Conservation (phyloP, 306 rosid genomes). For the Malus orientalis region DNA sequence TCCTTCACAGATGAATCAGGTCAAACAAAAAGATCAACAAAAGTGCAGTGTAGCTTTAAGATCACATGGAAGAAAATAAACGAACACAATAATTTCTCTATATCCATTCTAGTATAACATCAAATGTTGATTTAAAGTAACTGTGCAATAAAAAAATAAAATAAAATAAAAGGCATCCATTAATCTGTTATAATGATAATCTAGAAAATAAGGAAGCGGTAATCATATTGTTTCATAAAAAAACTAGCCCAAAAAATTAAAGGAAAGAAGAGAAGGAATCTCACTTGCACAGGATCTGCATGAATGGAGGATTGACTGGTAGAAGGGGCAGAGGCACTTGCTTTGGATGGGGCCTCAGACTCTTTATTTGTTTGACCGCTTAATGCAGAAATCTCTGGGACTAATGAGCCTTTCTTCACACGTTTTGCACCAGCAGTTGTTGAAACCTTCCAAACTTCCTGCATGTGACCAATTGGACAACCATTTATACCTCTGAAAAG, state of each 20-base stretch:
- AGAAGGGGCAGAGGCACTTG: conserved; percentile 40
- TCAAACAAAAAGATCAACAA: conserved; percentile 8
- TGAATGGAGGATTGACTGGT: conserved; percentile 44
- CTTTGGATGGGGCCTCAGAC: conserved; percentile 51
- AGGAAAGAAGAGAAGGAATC: conserved; percentile 25
- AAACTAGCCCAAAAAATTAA: conserved; percentile 14
- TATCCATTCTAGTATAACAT: conserved; percentile 12
- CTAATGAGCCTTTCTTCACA: conserved; percentile 60
- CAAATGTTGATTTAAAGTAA: neutral
- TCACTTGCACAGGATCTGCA: conserved; percentile 60
- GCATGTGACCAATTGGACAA: conserved; percentile 21
- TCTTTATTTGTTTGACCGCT: conserved; percentile 59
- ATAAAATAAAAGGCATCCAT: neutral
- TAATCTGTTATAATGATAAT: neutral
- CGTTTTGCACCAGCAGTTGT: conserved; percentile 94
- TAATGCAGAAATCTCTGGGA: conserved; percentile 55
- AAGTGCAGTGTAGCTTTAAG: conserved; percentile 5
- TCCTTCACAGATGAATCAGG: conserved; percentile 40
- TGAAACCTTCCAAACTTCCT: conserved; percentile 99
- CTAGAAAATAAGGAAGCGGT: neutral
- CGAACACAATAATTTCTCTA: neutral
- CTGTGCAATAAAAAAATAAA: neutral
- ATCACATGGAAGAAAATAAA: conserved; percentile 2
- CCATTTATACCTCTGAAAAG: conserved; percentile 1
- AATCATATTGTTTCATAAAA: neutral